phyloP scores from a whole-genome alignment of 805 yeast genomes.

The Saccharomycopsis oosterbeekiorum region DNA sequence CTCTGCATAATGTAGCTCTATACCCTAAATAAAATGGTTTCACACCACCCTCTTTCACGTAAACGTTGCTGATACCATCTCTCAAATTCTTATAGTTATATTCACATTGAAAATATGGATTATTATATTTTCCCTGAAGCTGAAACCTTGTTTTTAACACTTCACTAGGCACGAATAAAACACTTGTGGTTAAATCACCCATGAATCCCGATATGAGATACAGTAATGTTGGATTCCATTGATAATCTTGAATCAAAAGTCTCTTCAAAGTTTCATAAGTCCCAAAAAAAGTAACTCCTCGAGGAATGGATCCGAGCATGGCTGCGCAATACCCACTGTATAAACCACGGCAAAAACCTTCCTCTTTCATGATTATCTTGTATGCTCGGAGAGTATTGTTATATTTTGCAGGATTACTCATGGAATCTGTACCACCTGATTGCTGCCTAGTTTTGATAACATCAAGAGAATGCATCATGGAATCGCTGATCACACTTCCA shows the following conservation, averaged over 20 bases:
- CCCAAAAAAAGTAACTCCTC: constrained; percentile 86
- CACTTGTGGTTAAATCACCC: constrained; percentile 83
- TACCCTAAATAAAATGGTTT: constrained; percentile 79
- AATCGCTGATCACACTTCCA: constrained; percentile 90
- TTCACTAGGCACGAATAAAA: constrained; percentile 91
- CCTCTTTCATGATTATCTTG: constrained; percentile 60
- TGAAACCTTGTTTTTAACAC: constrained; percentile 89
- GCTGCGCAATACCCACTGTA: constrained; percentile 94
- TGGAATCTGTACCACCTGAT: constrained; percentile 36
- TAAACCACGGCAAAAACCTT: constrained; percentile 75
- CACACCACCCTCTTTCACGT: constrained; percentile 62
- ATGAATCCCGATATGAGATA: constrained; percentile 79
- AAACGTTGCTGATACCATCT: constrained; percentile 61
- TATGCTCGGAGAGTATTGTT: constrained; percentile 69
- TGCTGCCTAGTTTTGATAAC: constrained; percentile 97
- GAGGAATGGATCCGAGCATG: constrained; percentile 83
- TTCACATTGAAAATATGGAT: constrained; percentile 68
- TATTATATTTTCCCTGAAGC: constrained; percentile 80
- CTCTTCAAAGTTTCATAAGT: constrained; percentile 82
- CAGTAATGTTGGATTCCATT: constrained; percentile 65
- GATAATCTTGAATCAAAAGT: constrained; percentile 48
- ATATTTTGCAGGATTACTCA: constrained; percentile 58
- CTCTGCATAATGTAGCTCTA: constrained; percentile 87
- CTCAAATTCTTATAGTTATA: constrained; percentile 70
- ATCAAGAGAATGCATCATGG: constrained; percentile 90